Percentiles rank a stretch among this genome's conserved stretches.
Conservation (phyloP, 768 basidiomycete genomes). For the Austroboletus festivus region DNA sequence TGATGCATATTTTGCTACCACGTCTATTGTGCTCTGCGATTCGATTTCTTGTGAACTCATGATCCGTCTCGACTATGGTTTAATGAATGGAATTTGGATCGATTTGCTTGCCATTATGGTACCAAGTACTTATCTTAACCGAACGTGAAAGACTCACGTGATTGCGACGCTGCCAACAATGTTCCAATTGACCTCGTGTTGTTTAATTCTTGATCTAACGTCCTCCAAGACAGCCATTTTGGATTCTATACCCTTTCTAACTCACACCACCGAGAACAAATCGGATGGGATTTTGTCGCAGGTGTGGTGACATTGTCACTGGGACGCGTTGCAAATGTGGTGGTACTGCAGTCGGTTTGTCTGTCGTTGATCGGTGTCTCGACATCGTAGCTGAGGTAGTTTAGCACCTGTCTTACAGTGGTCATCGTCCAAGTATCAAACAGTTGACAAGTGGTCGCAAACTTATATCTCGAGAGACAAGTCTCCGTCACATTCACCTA, state of each 20-base stretch:
- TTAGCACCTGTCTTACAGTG: conserved; percentile 70
- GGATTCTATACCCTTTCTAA: too few relatives aligned
- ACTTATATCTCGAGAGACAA: conserved; percentile 64
- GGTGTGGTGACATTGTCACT: conserved; percentile 80
- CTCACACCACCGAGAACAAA: not conserved
- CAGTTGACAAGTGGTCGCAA: conserved; percentile 73
- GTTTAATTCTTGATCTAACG: conserved; percentile 7
- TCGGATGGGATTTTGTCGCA: conserved; percentile 78
- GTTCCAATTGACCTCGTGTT: conserved; percentile 13
- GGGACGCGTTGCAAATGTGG: conserved; percentile 77
- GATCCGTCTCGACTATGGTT: too few relatives aligned
- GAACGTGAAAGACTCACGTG: too few relatives aligned
- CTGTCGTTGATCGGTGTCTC: conserved; percentile 4
- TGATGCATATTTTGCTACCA: not conserved
- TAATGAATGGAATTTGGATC: too few relatives aligned
- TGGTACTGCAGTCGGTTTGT: conserved; percentile 74
- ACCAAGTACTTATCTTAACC: too few relatives aligned
- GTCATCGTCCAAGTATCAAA: conserved; percentile 40
- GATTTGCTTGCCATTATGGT: too few relatives aligned
- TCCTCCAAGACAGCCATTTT: not conserved
- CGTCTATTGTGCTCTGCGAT: not conserved
- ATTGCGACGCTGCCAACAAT: conserved; percentile 6
- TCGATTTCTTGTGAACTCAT: not conserved
- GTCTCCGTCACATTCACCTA: conserved; percentile 39
- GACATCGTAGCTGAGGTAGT: conserved; percentile 14